These are phyloP conservation scores for Ceratobasidium sp. DNA, from an alignment of 1,284 basidiomycete genomes.

Conservation along the genomic window DNA sequence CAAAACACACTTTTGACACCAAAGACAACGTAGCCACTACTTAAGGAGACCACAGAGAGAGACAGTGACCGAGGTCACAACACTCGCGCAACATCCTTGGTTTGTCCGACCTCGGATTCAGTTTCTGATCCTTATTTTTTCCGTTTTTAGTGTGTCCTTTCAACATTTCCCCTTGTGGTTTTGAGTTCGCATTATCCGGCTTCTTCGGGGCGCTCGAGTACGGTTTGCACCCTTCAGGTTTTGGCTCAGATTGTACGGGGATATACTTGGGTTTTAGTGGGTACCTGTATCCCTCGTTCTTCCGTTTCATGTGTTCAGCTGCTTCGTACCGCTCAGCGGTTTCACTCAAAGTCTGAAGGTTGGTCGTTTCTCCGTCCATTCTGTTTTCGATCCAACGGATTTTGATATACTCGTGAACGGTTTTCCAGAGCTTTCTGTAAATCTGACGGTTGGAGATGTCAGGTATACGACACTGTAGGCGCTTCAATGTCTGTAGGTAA, in stretches of 20 bases:
- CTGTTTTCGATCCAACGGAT: conserved; percentile 41
- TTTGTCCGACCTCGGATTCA: background rate
- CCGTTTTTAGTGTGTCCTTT: background rate
- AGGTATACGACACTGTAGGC: conserved; percentile 2
- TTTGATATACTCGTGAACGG: conserved; percentile 28
- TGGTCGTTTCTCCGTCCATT: conserved; percentile 15
- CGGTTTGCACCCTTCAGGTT: too few species aligned
- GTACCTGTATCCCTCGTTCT: too few species aligned
- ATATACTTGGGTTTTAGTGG: too few species aligned
- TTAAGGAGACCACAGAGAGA: too few species aligned
- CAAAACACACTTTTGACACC: too few species aligned
- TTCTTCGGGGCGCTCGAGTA: background rate
- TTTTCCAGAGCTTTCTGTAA: conserved; percentile 40
- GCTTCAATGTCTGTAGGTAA: conserved; percentile 50
- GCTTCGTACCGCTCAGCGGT: conserved; percentile 34
- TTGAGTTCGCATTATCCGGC: background rate
- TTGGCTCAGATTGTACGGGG: too few species aligned
- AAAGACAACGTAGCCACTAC: too few species aligned
- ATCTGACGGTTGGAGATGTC: conserved; percentile 20
- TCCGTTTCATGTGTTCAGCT: background rate
- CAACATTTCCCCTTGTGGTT: background rate
- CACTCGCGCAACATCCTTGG: background rate
- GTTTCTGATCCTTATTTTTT: background rate
- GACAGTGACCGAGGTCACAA: too few species aligned
- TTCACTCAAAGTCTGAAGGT: conserved; percentile 19